Percentiles rank a stretch among this genome's conserved stretches.
Conservation (phyloP, 108 stramenopile genomes). For the Epipyxis sp. region DNA sequence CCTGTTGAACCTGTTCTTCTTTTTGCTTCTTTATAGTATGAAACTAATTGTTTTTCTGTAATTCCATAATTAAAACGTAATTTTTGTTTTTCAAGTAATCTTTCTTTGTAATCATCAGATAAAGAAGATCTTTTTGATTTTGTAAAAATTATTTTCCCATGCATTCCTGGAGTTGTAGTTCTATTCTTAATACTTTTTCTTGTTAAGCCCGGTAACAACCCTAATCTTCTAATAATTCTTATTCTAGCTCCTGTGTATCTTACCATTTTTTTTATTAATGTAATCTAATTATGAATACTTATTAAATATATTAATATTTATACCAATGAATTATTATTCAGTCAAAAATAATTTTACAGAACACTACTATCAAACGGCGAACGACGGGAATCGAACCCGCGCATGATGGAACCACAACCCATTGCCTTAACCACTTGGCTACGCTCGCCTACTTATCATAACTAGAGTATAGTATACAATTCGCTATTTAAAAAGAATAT, state of each 20-base stretch:
- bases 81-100: conserved; percentile 29
- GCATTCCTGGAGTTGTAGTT: conserved; percentile 7
- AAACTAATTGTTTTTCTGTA: conserved; percentile 19
- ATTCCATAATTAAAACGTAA: conserved; percentile 29
- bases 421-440: conserved; percentile 30
- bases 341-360: too few species aligned
- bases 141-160: conserved; percentile 19
- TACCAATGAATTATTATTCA: conserved; percentile 19
- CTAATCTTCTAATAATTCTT: conserved; percentile 29
- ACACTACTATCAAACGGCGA: too few species aligned
- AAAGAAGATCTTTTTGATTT: conserved; percentile 20
- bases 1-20: conserved; percentile 17
- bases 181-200: conserved; percentile 26
- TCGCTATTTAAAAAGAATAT: conserved; percentile 16
- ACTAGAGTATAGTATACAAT: conserved; percentile 14
- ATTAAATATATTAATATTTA: too few species aligned
- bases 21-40: conserved; percentile 31
- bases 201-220: conserved; percentile 27
- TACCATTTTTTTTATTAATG: conserved; percentile 25
- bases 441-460: too few species aligned
- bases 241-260: conserved; percentile 24
- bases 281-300: not conserved
- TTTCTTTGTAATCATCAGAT: conserved; percentile 22
- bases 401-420: conserved; percentile 29
- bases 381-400: conserved; percentile 31